Evolutionary conservation across 345 rosid species (phyloP), one percentile per base, ranked within the genome.

Genomic region (Arabidopsis suecica): DNA sequence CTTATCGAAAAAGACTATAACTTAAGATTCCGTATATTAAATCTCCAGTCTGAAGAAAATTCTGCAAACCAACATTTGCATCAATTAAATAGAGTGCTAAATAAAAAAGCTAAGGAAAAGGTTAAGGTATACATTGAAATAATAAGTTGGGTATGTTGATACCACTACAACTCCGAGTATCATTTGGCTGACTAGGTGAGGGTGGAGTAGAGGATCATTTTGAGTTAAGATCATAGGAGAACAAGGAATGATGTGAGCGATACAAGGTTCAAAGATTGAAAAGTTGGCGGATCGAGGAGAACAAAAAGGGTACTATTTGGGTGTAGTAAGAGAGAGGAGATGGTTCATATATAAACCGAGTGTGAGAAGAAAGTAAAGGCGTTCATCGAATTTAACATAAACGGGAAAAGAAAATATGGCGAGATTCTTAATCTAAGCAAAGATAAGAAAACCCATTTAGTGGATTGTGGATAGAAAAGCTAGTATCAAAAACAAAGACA

Each of bases 161-260:
- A 25, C 7, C 22, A 42, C 2, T 22, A 16, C 50, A 62, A 25
- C 22, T 62, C 7, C 34, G 1, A 9, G 44, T 16, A 37, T 47
- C 47, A 10, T 10, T 20, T 60, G 13, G 62, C 23, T 56, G 63
- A 58, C 9, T 47, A 37, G 58, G 4, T 34, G 28, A 4, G 22
- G 13, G 14, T 5, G 28, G 30, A 20, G 25, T 23, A 13, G 3
- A 37, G 2, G 42, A 58, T 58, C 6, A 9, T 16, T 33, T 57
- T 9, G 32, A 28, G 2, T 28, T 28, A 28, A 28, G 32, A 37
- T 38, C 30, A 59, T 59, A 37, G 5, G n/a, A 37, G 16, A 25
- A 18, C 7, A 58, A 38, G 65, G 48, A 1, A 60, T 33, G 28
- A 56, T 36, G 61, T 32, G 61, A 32, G 61, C 40, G 61, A 56